Evolutionary conservation across 2,329 filamentous ascomycete genomes (phyloP).

Genomic region (Colletotrichum paranaense): DNA sequence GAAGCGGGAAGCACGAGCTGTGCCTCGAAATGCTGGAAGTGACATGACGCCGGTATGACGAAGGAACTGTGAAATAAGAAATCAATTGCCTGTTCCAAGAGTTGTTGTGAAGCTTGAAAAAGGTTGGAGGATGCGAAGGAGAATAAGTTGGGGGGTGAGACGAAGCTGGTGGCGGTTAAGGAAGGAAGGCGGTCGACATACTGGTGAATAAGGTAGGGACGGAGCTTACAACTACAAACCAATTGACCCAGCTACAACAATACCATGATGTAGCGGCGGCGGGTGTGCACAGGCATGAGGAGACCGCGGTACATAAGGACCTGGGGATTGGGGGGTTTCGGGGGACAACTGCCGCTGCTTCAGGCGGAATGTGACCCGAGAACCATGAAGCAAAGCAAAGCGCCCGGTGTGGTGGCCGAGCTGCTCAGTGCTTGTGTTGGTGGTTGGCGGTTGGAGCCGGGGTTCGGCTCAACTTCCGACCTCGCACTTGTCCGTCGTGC

Average conservation of each 20-base stretch:
- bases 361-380: constrained; percentile 28
- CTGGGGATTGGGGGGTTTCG: constrained; percentile 10
- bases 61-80: not conserved
- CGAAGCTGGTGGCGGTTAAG: not conserved
- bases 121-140: not conserved
- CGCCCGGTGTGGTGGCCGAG: constrained; percentile 5
- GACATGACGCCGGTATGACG: constrained; percentile 53
- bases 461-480: constrained; percentile 9
- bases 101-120: not conserved
- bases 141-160: not conserved
- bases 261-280: constrained; percentile 10
- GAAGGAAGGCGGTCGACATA: not conserved
- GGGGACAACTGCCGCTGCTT: not conserved
- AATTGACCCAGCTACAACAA: constrained; percentile 19
- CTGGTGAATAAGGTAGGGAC: not conserved
- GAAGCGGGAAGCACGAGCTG: constrained; percentile 59
- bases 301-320: constrained; percentile 27
- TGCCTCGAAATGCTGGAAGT: constrained; percentile 58
- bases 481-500: not conserved
- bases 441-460: not conserved
- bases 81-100: not conserved
- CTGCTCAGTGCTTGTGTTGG: not conserved
- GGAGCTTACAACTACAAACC: constrained; percentile 2
- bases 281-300: constrained; percentile 1
- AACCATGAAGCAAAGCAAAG: not conserved